Evolutionary conservation across 192 early-diverging fungal species (phyloP), one percentile per base, ranked within the genome.

Genomic region (Gorgonomyces haynaldii): DNA sequence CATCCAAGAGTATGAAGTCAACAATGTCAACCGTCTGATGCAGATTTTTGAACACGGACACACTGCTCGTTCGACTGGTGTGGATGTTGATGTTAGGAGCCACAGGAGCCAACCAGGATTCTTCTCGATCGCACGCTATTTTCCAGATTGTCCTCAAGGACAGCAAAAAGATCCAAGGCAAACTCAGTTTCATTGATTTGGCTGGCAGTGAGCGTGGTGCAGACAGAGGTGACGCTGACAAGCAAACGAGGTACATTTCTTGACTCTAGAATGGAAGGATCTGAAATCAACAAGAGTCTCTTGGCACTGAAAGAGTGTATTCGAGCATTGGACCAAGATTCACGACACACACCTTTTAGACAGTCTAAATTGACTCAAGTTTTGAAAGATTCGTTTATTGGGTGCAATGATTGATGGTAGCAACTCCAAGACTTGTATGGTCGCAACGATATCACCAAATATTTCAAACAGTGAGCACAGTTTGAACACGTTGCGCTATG

Each of bases 211-310:
- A 98, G 61, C 82, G 96, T 27, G 96, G 96, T 26, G 85, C 96
- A 3, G 96, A 98, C 65, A 79, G 93, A 31, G 93, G 93, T 15
- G 91, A 96, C 19, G 69, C 90, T 2, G 83, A 95, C 64, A 72
- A 82, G 38, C 86, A 95, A 65, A 96, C 93, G 19, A 81, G 86
- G 83, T 82, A 66, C 39, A 10, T 42, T 2, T 17, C 13, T 22
- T 20, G 34, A 4, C n/a, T 20, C 16, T 58, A 81, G 89, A 57
- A 92, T 92, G 91, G 95, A 98, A 58, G 96, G 93, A 10, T 87
- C 93, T 0, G 93, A 99, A 67, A 99, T 99, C 70, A 99, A 99
- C 74, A 96, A 96, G 64, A 90, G 88, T 59, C 69, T 99, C 52
- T 66, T 99, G 44, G 96, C 96, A 0, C 63, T 99, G 50, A 96